A percentile compares a stretch with the other conserved stretches of the same genome.
phyloP scores from a whole-genome alignment of 257 asterid genomes.

The Nyctanthes arbortristis region DNA sequence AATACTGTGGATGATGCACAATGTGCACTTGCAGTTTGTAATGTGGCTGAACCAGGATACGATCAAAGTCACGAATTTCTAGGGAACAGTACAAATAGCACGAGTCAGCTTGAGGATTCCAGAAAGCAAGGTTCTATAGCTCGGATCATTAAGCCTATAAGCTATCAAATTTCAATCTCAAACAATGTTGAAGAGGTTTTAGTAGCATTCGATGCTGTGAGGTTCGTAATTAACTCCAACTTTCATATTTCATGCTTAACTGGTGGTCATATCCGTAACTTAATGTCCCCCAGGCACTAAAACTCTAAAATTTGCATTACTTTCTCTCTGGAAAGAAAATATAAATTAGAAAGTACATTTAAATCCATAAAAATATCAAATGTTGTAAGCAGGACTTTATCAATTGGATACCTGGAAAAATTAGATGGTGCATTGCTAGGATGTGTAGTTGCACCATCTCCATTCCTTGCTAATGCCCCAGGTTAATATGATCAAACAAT shows the following conservation, averaged over 20 bases:
- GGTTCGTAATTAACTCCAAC: slow-evolving; percentile 50
- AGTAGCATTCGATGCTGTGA: slow-evolving; percentile 73
- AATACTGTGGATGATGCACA: slow-evolving; percentile 34
- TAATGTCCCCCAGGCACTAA: slow-evolving; percentile 3
- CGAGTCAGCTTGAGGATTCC: slow-evolving; percentile 43
- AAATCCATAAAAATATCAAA: not conserved
- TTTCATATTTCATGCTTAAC: slow-evolving; percentile 17
- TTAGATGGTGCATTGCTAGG: not conserved
- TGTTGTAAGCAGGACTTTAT: not conserved
- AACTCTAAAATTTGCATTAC: not conserved
- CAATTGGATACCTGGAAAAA: not conserved
- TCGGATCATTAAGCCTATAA: slow-evolving; percentile 70
- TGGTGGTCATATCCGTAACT: not conserved
- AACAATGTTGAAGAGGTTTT: slow-evolving; percentile 63
- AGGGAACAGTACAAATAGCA: slow-evolving; percentile 30
- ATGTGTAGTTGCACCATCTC: not conserved
- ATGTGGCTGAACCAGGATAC: slow-evolving; percentile 31
- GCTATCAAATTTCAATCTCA: slow-evolving; percentile 52
- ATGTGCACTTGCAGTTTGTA: slow-evolving; percentile 31
- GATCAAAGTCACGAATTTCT: slow-evolving; percentile 37
- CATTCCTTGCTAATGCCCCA: not conserved
- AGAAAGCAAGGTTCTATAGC: slow-evolving; percentile 53
- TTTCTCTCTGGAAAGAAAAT: slow-evolving; percentile 1
- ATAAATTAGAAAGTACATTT: not conserved
- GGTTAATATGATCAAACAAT: not conserved